A percentile compares a stretch with the other conserved stretches of the same genome.
Conservation (phyloP, 2,329 filamentous ascomycete genomes). For the Dactylellina parvicollis region DNA sequence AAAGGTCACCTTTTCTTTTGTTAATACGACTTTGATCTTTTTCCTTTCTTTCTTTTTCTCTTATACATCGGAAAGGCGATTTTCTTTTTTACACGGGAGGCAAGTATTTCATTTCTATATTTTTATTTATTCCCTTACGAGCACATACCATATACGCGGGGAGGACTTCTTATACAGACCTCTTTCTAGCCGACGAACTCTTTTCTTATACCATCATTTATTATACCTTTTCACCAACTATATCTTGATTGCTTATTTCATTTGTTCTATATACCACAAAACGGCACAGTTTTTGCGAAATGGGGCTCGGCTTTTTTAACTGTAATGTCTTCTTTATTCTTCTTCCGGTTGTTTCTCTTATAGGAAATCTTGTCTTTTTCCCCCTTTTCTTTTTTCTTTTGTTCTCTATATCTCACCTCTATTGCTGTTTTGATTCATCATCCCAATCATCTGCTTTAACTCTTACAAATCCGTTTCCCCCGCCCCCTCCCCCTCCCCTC, state of each 20-base stretch:
- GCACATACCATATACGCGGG: not conserved
- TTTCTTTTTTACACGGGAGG: not conserved
- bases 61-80: not conserved
- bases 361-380: not conserved
- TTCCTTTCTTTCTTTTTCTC: too few relatives aligned
- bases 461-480: not conserved
- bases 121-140: not conserved
- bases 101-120: constrained; percentile 2
- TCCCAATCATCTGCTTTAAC: constrained; percentile 6
- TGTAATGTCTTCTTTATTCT: constrained; percentile 16
- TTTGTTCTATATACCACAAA: not conserved
- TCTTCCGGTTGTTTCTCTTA: not conserved
- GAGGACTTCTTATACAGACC: not conserved
- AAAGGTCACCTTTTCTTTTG: constrained; percentile 12
- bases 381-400: constrained; percentile 6
- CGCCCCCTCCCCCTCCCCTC: not conserved
- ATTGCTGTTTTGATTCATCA: not conserved
- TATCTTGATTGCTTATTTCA: not conserved
- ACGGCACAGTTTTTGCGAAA: not conserved
- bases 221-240: too few relatives aligned
- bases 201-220: constrained; percentile 3
- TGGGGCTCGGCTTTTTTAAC: constrained; percentile 6
- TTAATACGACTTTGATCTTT: constrained; percentile 4
- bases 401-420: constrained; percentile 14
- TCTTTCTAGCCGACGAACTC: not conserved